These are phyloP conservation scores for Paecilomyces sp. DNA, from an alignment of 2,329 filamentous ascomycete species.

Conservation along the genomic window DNA sequence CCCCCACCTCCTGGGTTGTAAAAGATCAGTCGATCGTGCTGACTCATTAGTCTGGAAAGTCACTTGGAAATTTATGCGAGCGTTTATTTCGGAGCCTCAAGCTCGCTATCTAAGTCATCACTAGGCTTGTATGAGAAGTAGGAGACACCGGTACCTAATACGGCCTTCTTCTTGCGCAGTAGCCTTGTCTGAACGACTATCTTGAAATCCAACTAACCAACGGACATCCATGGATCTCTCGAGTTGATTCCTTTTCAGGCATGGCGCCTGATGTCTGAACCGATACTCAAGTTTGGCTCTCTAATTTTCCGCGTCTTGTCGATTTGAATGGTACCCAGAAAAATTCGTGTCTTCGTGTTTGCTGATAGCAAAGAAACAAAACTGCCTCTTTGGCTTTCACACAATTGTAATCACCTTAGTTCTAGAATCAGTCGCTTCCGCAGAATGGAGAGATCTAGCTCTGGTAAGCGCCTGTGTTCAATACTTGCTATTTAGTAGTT, in stretches of 20 bases:
- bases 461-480: not conserved
- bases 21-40: not conserved
- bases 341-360: not conserved
- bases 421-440: not conserved
- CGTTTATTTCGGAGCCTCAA: not conserved
- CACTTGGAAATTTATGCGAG: not conserved
- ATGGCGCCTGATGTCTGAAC: not conserved
- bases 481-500: not conserved
- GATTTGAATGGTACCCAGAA: not conserved
- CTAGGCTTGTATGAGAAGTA: not conserved
- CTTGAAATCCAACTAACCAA: not conserved
- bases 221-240: not conserved
- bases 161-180: not conserved
- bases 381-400: not conserved
- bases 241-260: not conserved
- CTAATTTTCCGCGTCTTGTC: not conserved
- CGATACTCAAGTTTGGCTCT: not conserved
- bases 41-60: constrained; percentile 2
- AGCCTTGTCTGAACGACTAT: not conserved
- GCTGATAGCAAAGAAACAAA: not conserved
- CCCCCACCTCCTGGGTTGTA: constrained; percentile 47
- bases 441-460: not conserved
- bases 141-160: not conserved
- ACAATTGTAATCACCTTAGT: not conserved
- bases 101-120: not conserved